Evolutionary conservation across 2,329 filamentous ascomycete species (phyloP).

Genomic region (Xylariaceae sp.): DNA sequence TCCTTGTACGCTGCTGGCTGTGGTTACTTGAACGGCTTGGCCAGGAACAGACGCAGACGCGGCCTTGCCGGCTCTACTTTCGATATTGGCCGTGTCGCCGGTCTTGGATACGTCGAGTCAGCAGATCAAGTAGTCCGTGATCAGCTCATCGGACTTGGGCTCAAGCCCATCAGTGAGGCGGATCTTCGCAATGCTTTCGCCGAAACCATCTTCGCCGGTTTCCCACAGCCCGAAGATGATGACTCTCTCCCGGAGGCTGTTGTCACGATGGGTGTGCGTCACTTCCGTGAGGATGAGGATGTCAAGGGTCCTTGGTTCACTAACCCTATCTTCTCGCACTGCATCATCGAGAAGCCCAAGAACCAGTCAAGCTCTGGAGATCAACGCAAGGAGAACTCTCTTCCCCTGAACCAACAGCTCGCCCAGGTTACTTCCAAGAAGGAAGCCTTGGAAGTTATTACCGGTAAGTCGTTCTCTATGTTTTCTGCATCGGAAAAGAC

Average conservation of each 20-base stretch:
- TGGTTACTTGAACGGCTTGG: slow-evolving; percentile 3
- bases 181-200: slow-evolving; percentile 13
- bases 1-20: slow-evolving; percentile 7
- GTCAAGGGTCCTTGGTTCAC: slow-evolving; percentile 19
- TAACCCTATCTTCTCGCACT: slow-evolving; percentile 27
- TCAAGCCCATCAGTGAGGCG: slow-evolving; percentile 9
- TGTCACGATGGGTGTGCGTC: slow-evolving; percentile 9
- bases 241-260: background rate
- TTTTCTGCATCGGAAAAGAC: background rate
- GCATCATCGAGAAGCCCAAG: slow-evolving; percentile 11
- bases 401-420: slow-evolving; percentile 5
- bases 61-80: slow-evolving; percentile 9
- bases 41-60: slow-evolving; percentile 3
- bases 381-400: slow-evolving; percentile 3
- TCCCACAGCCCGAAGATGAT: slow-evolving; percentile 3
- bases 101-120: slow-evolving; percentile 20
- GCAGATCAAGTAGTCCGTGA: slow-evolving; percentile 8
- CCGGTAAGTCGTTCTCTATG: background rate
- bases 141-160: slow-evolving; percentile 2
- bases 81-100: slow-evolving; percentile 13
- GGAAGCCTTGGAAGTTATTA: slow-evolving; percentile 4
- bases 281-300: slow-evolving; percentile 10
- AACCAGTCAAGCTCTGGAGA: slow-evolving; percentile 1
- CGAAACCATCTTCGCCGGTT: slow-evolving; percentile 15
- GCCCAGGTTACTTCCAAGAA: slow-evolving; percentile 1